Percentiles rank a stretch among this genome's conserved stretches.
Evolutionary conservation across 1,139 yeast species (phyloP).

Genomic region (Yamadazyma atmosphaerica): DNA sequence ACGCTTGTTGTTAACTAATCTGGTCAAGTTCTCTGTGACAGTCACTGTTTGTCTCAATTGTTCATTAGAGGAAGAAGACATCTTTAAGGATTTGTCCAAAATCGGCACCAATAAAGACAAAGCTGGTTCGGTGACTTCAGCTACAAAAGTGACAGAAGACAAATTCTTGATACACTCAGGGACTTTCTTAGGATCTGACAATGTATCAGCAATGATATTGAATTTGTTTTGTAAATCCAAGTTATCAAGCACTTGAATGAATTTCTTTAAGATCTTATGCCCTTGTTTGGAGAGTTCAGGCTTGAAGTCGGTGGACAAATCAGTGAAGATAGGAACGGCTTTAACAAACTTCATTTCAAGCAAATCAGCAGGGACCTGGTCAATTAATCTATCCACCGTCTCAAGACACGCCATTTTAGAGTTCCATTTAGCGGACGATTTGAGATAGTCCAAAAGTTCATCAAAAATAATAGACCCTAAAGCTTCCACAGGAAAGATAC

Average conservation of each 20-base stretch:
- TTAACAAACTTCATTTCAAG: constrained; percentile 78
- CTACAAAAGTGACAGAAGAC: constrained; percentile 94
- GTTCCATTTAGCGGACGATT: constrained; percentile 92
- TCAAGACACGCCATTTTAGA: constrained; percentile 80
- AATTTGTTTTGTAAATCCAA: constrained; percentile 87
- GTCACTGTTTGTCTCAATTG: constrained; percentile 95
- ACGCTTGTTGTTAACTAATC: constrained; percentile 89
- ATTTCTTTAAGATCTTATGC: constrained; percentile 62
- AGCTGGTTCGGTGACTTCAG: constrained; percentile 97
- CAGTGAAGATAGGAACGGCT: constrained; percentile 83
- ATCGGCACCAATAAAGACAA: constrained; percentile 89
- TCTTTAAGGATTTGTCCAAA: constrained; percentile 83
- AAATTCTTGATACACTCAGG: constrained; percentile 87
- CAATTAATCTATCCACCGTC: constrained; percentile 69
- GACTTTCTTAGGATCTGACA: constrained; percentile 86
- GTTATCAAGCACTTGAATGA: constrained; percentile 84
- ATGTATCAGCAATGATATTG: constrained; percentile 81
- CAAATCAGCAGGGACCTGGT: constrained; percentile 81
- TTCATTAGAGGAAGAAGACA: constrained; percentile 90
- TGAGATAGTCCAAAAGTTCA: constrained; percentile 59
- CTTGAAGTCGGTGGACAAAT: constrained; percentile 91
- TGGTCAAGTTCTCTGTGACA: constrained; percentile 92
- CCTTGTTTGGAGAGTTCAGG: constrained; percentile 94
- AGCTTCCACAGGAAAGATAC: constrained; percentile 77
- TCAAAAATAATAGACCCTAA: constrained; percentile 69